phyloP scores from a whole-genome alignment of 2,329 filamentous ascomycete genomes.

The Didymella pinodella region DNA sequence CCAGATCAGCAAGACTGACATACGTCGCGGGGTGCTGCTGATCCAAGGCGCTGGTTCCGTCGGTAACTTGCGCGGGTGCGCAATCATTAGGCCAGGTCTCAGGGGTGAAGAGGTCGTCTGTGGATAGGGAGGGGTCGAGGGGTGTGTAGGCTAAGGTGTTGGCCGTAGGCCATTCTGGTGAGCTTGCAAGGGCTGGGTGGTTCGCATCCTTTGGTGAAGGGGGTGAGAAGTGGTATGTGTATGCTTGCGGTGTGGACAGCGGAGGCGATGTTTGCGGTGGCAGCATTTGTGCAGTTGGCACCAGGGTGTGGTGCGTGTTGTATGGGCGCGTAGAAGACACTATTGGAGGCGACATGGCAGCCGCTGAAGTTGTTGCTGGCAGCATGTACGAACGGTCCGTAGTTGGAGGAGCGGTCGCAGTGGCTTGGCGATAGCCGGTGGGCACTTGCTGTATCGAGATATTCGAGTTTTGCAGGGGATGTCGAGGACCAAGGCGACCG shows the following conservation, averaged over 20 bases:
- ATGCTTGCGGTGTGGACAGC: neutral
- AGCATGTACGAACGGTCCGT: neutral
- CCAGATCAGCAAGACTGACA: slow-evolving; percentile 3
- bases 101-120: neutral
- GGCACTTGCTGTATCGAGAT: neutral
- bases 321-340: neutral
- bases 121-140: neutral
- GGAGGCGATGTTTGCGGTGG: neutral
- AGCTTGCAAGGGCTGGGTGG: neutral
- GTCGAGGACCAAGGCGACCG: neutral
- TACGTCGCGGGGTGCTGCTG: neutral
- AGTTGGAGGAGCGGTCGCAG: neutral
- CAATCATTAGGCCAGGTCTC: neutral
- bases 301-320: neutral
- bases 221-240: neutral
- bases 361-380: neutral
- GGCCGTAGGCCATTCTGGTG: neutral
- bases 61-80: neutral
- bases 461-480: neutral
- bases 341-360: slow-evolving; percentile 7
- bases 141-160: neutral
- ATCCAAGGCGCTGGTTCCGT: neutral
- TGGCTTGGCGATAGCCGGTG: neutral
- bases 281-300: neutral
- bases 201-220: neutral